Percentiles rank a stretch among this genome's conserved stretches.
phyloP scores from a whole-genome alignment of 257 asterid genomes.

The Primulina tabacum region DNA sequence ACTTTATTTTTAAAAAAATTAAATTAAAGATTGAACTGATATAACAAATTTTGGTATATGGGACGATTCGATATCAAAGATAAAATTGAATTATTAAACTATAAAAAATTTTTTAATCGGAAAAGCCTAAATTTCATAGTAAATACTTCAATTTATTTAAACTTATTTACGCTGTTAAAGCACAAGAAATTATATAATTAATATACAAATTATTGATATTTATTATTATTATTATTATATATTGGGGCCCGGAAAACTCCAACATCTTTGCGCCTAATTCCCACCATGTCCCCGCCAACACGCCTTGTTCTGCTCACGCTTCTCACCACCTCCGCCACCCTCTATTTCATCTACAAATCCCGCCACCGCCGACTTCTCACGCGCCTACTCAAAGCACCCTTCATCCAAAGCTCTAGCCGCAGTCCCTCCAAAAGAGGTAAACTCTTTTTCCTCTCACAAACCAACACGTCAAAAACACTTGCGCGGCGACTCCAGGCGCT shows the following conservation, averaged over 20 bases:
- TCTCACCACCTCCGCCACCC: conserved; percentile 77
- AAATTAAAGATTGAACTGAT: too few relatives aligned
- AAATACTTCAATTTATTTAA: too few relatives aligned
- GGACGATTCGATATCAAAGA: too few relatives aligned
- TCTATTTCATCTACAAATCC: conserved; percentile 72
- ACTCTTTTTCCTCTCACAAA: conserved; percentile 69
- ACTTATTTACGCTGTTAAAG: too few relatives aligned
- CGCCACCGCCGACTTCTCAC: conserved; percentile 58
- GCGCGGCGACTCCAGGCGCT: conserved; percentile 74
- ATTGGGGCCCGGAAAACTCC: neutral
- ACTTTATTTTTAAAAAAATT: too few relatives aligned
- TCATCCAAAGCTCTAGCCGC: conserved; percentile 18
- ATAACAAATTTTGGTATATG: too few relatives aligned
- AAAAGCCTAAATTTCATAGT: too few relatives aligned
- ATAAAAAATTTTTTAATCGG: too few relatives aligned
- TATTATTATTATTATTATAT: too few relatives aligned
- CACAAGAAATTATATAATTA: too few relatives aligned
- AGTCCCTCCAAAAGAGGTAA: conserved; percentile 52
- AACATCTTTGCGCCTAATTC: conserved; percentile 6
- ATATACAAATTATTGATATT: too few relatives aligned
- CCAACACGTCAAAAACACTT: conserved; percentile 76
- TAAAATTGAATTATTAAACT: too few relatives aligned
- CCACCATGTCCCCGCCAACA: conserved; percentile 52
- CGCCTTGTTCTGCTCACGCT: conserved; percentile 60
- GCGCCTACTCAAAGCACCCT: conserved; percentile 33